Base-by-base conservation (phyloP, 1,139 yeast species). In the Taiozyma onychis region DNA sequence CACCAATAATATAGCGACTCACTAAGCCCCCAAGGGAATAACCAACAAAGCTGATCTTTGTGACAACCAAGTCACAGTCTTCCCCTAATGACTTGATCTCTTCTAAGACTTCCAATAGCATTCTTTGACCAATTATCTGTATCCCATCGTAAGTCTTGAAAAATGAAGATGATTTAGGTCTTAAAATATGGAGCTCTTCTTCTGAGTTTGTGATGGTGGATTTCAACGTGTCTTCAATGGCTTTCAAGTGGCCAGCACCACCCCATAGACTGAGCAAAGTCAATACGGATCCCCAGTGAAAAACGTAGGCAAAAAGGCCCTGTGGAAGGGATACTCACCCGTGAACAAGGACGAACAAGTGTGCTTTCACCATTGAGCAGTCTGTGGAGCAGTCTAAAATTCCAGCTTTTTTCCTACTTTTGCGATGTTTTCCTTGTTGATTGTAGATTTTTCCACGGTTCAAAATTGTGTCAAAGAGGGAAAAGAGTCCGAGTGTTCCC, bases 81-180 rank as follows among this genome's bases (percentile, higher is more conserved):
- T 72, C 70, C 48, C 81, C 67, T 43, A 65, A 60, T 6, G 74
- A 69, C 54, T 79, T 83, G 39, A 85, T 75, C 62, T 81, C 82
- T 32, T 71, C 71, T 43, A 81, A 72, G 41, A 85, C 66, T 57
- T 90, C 97, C 5, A 76, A 67, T 24, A 88, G 66, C 22, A 88
- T 81, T 48, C 88, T 73, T 55, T 80, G 78, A 1, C 95, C 91
- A 55, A 90, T 81, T 34, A 83, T 70, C 53, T 77, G 78, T 37
- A 91, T 72, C 10, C 98, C 98, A 64, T 91, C 97, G 61, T 88
- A 88, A 0, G 97, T 88, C 60, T 83, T 83, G 75, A 88, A 78
- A 55, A 80, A 75, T 8, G 90, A 76, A 57, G 87, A 88, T n/a
- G 85, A 74, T 11, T 80, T 75, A 0, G 96, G 91, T 45, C 83